Percentiles rank a stretch among this genome's conserved stretches.
Evolutionary conservation across 1,284 basidiomycete genomes (phyloP).

Genomic region (Apiotrichum mycotoxinovorans): DNA sequence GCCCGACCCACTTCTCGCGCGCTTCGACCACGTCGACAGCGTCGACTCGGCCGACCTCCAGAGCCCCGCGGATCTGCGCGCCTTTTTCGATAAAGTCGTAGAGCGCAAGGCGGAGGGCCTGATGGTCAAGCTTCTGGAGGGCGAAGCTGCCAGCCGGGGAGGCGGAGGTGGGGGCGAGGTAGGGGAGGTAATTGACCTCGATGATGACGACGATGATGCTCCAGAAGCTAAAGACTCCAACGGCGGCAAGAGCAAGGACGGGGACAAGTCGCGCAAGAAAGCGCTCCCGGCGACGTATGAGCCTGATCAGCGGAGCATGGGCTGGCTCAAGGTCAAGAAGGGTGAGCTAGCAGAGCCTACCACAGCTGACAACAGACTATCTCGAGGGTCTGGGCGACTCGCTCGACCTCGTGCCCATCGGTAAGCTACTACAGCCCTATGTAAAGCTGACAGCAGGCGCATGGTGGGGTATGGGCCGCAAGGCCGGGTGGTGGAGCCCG

Average conservation of each 20-base stretch:
- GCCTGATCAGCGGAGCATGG: conserved; percentile 60
- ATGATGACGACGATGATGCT: conserved; percentile 23
- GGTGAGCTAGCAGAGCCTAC: conserved; percentile 18
- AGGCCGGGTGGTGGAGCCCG: conserved; percentile 89
- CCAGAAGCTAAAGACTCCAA: conserved; percentile 17
- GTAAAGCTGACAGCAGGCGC: conserved; percentile 54
- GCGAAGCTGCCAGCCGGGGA: too few relatives aligned
- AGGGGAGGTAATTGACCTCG: conserved; percentile 29
- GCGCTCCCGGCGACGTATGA: conserved; percentile 83
- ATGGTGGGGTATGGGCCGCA: conserved; percentile 90
- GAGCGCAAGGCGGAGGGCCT: conserved; percentile 82
- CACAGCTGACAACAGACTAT: conserved; percentile 60
- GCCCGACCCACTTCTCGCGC: conserved; percentile 55
- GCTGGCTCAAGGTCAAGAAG: conserved; percentile 83
- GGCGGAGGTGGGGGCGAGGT: too few relatives aligned
- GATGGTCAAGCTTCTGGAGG: conserved; percentile 78
- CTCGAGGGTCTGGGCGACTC: conserved; percentile 54
- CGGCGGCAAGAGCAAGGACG: conserved; percentile 23
- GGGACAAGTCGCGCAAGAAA: conserved; percentile 54
- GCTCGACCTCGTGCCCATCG: conserved; percentile 62
- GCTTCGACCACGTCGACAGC: conserved; percentile 71
- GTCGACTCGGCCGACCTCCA: conserved; percentile 63
- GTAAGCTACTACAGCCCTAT: not conserved
- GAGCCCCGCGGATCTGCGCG: conserved; percentile 56
- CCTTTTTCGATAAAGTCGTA: conserved; percentile 77